These are phyloP conservation scores for Cryphonectria naterciae DNA, from an alignment of 2,329 filamentous ascomycete species.

Conservation along the genomic window DNA sequence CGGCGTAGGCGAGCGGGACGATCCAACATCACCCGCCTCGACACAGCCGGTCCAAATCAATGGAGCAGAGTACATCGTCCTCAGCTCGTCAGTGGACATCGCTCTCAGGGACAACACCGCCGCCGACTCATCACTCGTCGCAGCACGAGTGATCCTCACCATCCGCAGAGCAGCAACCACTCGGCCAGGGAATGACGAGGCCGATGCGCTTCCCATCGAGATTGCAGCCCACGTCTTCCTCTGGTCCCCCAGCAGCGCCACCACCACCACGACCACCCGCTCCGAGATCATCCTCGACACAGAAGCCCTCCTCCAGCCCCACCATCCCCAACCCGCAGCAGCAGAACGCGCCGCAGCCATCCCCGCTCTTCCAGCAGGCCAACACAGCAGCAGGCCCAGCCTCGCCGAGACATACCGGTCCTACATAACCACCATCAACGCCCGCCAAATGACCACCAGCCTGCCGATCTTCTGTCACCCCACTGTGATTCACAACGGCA, in stretches of 20 bases:
- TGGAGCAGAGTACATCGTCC: background rate
- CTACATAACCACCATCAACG: constrained; percentile 42
- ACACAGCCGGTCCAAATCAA: background rate
- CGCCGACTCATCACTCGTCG: background rate
- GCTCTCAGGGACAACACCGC: background rate
- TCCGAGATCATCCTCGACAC: constrained; percentile 12
- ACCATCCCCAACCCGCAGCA: background rate
- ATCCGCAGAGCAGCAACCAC: background rate
- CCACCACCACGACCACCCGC: background rate
- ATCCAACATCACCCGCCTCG: background rate
- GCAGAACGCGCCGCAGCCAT: constrained; percentile 1
- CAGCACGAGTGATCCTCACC: constrained; percentile 20
- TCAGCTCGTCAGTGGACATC: background rate
- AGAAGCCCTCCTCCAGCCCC: constrained; percentile 4
- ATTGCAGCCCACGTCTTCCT: constrained; percentile 12
- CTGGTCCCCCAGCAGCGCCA: background rate
- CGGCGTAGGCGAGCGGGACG: background rate
- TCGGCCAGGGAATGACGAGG: background rate
- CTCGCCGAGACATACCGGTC: constrained; percentile 33
- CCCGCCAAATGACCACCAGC: constrained; percentile 32
- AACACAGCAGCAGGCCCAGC: background rate
- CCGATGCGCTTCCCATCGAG: background rate
- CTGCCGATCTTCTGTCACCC: constrained; percentile 37
- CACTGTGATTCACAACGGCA: constrained; percentile 38
- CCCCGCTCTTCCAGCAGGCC: background rate